Evolutionary conservation across 805 yeast genomes (phyloP), one percentile per base, ranked within the genome.

Genomic region (Starmera dryadoides): DNA sequence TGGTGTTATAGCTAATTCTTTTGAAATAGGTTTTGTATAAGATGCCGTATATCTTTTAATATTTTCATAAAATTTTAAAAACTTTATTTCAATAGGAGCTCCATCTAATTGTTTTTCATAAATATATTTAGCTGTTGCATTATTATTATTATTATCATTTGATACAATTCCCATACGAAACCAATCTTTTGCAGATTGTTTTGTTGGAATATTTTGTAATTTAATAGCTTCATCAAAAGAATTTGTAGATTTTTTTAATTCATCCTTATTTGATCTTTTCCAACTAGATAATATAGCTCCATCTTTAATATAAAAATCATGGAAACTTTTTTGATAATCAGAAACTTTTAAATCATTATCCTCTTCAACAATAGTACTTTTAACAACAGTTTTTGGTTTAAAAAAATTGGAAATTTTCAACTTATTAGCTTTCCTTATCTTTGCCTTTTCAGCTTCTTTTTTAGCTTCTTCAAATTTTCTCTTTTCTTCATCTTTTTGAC

Each of bases 1-100:
- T 64, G 44, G 71, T 45, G 15, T 55, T 56, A 2, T 60, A 48
- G 9, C 50, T 5, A 47, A 52, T 19, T 55, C 62, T 6, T 53
- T 63, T 48, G 49, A 58, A 53, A 47, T 67, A 16, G 59, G 65
- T 39, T 56, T 69, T 6, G 69, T 69, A 40, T 64, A 75, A 0
- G 82, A 70, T 1, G 83, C 83, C 28, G 63, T 62, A 48, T 69
- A 78, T 8, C 80, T 73, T 5, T 79, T 60, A 7, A 69, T 56
- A 47, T 75, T 75, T 43, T 77, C 82, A 44, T 72, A 69, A 49
- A 69, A 69, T 41, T 64, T 65, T 34, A 69, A 61, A 39, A 56
- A 67, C 41, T 62, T 63, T 10, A 69, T 39, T 0, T 44, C 43
- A 9, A 64, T 49, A 39, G 68, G 47, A 48, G 68, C 56, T 50